Evolutionary conservation across 371 early-diverging fungal species (phyloP).

Genomic region (Actinomortierella ambigua): DNA sequence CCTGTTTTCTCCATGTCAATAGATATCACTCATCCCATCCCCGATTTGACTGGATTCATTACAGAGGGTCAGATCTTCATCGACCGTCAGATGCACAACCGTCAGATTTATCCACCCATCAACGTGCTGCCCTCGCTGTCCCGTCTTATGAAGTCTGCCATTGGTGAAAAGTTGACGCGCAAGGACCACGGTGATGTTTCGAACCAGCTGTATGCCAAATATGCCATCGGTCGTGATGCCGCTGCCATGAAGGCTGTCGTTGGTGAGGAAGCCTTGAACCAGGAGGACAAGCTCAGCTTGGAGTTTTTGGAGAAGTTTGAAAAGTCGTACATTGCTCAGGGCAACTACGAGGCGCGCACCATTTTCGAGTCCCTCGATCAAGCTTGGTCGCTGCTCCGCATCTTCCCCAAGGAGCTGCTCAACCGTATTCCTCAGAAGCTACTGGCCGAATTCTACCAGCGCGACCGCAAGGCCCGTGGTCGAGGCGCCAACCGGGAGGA

Average conservation of each 20-base stretch:
- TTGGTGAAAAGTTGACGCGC: constrained; percentile 99
- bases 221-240: constrained; percentile 99
- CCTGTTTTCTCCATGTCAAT: constrained; percentile 1
- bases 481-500: constrained; percentile 39
- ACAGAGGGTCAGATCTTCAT: constrained; percentile 99
- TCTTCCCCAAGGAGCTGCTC: constrained; percentile 99
- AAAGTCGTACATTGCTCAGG: constrained; percentile 97
- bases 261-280: constrained; percentile 99
- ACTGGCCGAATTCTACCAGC: constrained; percentile 94
- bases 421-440: constrained; percentile 99
- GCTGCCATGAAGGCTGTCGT: constrained; percentile 99
- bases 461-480: constrained; percentile 67
- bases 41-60: constrained; percentile 99
- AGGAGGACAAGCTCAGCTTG: constrained; percentile 98
- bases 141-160: constrained; percentile 99
- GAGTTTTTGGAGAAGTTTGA: constrained; percentile 99
- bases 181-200: constrained; percentile 99
- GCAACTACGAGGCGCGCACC: constrained; percentile 93
- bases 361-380: constrained; percentile 98
- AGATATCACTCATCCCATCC: constrained; percentile 99
- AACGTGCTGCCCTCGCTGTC: constrained; percentile 99
- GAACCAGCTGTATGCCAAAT: constrained; percentile 99
- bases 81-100: constrained; percentile 99
- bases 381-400: constrained; percentile 98
- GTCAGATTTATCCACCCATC: constrained; percentile 99